Evolutionary conservation across 352 stramenopile genomes (phyloP).

Genomic region (Phytophthora quininea): DNA sequence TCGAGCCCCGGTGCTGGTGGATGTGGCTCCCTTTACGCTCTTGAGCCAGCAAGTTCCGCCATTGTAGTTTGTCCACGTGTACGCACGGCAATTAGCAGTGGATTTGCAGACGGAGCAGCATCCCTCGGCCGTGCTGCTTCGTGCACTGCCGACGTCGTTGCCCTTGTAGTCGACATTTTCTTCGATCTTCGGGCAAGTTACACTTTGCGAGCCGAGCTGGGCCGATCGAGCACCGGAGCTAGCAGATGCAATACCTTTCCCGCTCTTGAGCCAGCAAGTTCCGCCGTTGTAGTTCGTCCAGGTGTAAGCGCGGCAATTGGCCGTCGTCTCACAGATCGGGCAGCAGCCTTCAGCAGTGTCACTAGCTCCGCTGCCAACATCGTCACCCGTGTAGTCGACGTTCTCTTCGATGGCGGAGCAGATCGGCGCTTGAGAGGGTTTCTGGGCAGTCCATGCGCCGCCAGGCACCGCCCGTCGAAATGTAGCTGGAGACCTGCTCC

Average conservation of each 20-base stretch:
- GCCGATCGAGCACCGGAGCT: constrained; percentile 21
- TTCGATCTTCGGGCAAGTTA: not conserved
- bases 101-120: constrained; percentile 42
- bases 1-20: constrained; percentile 14
- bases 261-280: constrained; percentile 54
- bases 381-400: constrained; percentile 37
- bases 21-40: constrained; percentile 25
- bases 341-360: constrained; percentile 34
- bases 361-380: constrained; percentile 28
- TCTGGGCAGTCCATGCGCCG: constrained; percentile 15
- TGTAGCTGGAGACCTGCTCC: constrained; percentile 42
- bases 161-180: constrained; percentile 39
- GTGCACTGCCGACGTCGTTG: constrained; percentile 28
- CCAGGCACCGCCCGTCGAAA: constrained; percentile 27
- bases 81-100: constrained; percentile 32
- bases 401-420: constrained; percentile 41
- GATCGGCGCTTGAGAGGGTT: constrained; percentile 6
- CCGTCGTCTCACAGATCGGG: constrained; percentile 27
- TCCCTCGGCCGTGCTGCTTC: constrained; percentile 20
- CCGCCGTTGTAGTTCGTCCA: constrained; percentile 52
- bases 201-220: constrained; percentile 16
- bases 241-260: constrained; percentile 19
- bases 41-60: constrained; percentile 58
- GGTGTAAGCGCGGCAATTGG: constrained; percentile 39
- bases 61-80: constrained; percentile 52